Evolutionary conservation across 2,329 filamentous ascomycete species (phyloP).

Genomic region (Fusarium brevicatenulatum): DNA sequence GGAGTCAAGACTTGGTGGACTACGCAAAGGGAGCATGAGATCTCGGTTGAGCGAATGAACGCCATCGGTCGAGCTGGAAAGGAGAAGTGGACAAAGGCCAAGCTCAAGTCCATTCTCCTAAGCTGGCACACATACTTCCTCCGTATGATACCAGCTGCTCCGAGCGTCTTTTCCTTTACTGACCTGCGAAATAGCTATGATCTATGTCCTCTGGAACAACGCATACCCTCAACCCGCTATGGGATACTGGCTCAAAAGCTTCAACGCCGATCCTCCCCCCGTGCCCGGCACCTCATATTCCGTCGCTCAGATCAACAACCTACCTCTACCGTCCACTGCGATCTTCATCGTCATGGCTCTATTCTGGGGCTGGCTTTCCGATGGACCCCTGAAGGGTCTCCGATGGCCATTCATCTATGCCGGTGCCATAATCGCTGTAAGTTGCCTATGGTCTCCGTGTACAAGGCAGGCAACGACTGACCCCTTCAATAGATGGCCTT

Average conservation of each 20-base stretch:
- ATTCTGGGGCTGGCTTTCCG: conserved; percentile 34
- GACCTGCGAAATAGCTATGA: neutral
- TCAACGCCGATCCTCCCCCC: neutral
- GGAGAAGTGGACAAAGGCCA: conserved; percentile 27
- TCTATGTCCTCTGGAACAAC: conserved; percentile 10
- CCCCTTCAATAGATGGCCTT: conserved; percentile 14
- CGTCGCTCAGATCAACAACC: conserved; percentile 1
- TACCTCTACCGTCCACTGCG: conserved; percentile 26
- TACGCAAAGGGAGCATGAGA: conserved; percentile 38
- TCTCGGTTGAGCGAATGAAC: conserved; percentile 19
- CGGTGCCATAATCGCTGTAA: conserved; percentile 25
- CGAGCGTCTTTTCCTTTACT: fast-evolving
- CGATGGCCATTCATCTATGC: conserved; percentile 34
- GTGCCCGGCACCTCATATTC: neutral
- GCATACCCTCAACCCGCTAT: neutral
- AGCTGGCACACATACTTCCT: conserved; percentile 37
- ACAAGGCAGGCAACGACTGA: fast-evolving
- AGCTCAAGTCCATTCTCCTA: conserved; percentile 17
- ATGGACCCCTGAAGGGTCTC: conserved; percentile 21
- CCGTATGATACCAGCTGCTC: neutral
- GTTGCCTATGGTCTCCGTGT: fast-evolving
- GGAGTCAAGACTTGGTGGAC: conserved; percentile 42
- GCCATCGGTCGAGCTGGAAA: conserved; percentile 30
- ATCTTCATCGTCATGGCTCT: conserved; percentile 32
- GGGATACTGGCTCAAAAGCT: conserved; percentile 14